A percentile compares a stretch with the other conserved stretches of the same genome.
These are phyloP conservation scores for Coprinopsis cinerea DNA, from an alignment of 768 basidiomycete species.

Conservation along the genomic window DNA sequence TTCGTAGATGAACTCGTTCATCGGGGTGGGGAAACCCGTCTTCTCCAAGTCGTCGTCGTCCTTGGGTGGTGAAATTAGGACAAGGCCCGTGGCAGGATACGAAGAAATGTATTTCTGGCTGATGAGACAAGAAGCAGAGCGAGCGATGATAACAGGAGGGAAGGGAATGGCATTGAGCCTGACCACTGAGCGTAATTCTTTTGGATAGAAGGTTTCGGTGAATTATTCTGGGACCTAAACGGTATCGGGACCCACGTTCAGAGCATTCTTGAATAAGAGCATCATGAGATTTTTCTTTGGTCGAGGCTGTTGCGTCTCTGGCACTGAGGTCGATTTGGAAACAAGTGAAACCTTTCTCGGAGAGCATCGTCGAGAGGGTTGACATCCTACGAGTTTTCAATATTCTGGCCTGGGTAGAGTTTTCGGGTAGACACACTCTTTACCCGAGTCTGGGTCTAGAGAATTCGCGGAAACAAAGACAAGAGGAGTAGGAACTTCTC, in stretches of 20 bases:
- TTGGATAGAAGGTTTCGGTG: neutral
- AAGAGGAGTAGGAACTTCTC: constrained; percentile 47
- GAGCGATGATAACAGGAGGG: constrained; percentile 53
- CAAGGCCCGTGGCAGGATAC: constrained; percentile 54
- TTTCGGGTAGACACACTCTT: constrained; percentile 24
- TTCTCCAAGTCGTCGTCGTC: constrained; percentile 30
- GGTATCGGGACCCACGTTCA: constrained; percentile 26
- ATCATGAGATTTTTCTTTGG: constrained; percentile 18
- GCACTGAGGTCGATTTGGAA: constrained; percentile 34
- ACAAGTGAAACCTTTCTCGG: constrained; percentile 44
- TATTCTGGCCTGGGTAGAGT: neutral
- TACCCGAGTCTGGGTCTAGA: constrained; percentile 36
- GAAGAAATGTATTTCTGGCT: constrained; percentile 67
- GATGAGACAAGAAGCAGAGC: constrained; percentile 44
- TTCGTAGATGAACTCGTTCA: constrained; percentile 55
- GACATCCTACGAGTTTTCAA: constrained; percentile 25
- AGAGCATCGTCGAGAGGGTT: constrained; percentile 32
- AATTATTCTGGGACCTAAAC: neutral
- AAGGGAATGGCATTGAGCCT: constrained; percentile 42
- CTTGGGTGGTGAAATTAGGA: constrained; percentile 53
- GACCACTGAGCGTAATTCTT: constrained; percentile 40
- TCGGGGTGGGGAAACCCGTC: constrained; percentile 27
- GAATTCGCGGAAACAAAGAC: constrained; percentile 44
- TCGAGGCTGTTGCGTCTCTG: constrained; percentile 14
- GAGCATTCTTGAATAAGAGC: constrained; percentile 34